phyloP scores from a whole-genome alignment of 768 basidiomycete species.

The Tylopilus intermedius region DNA sequence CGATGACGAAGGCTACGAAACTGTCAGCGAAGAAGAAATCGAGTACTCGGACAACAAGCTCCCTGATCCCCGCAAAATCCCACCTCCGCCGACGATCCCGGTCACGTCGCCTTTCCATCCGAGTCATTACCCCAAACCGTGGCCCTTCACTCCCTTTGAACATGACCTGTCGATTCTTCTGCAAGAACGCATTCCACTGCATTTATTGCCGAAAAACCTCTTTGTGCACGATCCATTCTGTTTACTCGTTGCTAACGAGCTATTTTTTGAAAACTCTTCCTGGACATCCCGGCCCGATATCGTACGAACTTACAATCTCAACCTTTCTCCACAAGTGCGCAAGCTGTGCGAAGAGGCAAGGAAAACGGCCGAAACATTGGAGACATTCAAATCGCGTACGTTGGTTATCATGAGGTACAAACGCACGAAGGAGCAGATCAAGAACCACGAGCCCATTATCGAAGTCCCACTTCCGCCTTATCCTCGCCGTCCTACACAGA shows the following conservation, averaged over 20 bases:
- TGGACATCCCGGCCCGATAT: slow-evolving; percentile 32
- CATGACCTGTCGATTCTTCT: slow-evolving; percentile 22
- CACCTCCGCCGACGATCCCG: slow-evolving; percentile 6
- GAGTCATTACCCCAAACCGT: slow-evolving; percentile 36
- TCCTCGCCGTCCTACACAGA: slow-evolving; percentile 11
- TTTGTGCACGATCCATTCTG: slow-evolving; percentile 42
- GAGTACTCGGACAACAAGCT: too few relatives aligned
- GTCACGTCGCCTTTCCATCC: slow-evolving; percentile 29
- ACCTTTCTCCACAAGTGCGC: not conserved
- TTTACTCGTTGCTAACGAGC: slow-evolving; percentile 22
- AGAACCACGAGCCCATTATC: slow-evolving; percentile 24
- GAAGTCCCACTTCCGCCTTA: slow-evolving; percentile 29
- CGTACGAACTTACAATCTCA: slow-evolving; percentile 30
- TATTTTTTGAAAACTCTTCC: not conserved
- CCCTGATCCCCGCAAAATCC: too few relatives aligned
- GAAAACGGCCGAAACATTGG: slow-evolving; percentile 6
- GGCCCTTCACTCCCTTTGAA: slow-evolving; percentile 40
- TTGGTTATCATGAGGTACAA: slow-evolving; percentile 20
- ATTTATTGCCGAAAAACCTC: slow-evolving; percentile 38
- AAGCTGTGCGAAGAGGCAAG: slow-evolving; percentile 4
- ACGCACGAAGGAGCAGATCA: slow-evolving; percentile 17
- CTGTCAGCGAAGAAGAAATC: too few relatives aligned
- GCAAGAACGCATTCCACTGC: slow-evolving; percentile 31
- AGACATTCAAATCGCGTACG: slow-evolving; percentile 13
- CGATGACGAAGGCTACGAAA: too few relatives aligned